Conservation (phyloP, 495 filamentous ascomycete species). For the Podospora bellae-mahoneyi region DNA sequence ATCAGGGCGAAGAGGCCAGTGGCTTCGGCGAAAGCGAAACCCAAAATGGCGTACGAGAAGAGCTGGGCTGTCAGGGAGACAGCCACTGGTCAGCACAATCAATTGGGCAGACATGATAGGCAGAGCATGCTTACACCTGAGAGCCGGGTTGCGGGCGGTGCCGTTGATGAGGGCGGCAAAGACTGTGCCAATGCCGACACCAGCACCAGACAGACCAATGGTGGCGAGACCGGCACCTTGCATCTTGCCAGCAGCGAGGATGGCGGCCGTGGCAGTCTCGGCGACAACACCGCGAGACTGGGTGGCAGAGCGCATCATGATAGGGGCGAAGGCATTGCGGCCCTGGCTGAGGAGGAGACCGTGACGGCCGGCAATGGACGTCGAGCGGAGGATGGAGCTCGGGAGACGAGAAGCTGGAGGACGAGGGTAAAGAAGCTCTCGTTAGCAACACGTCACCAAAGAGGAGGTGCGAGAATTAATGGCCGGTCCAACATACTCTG, state of each 20-base stretch:
- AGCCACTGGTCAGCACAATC: conserved; percentile 7
- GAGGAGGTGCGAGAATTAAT: conserved; percentile 10
- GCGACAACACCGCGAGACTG: conserved; percentile 33
- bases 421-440: conserved; percentile 6
- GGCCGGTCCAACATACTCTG: conserved; percentile 23
- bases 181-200: conserved; percentile 41
- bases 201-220: conserved; percentile 41
- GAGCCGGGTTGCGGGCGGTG: conserved; percentile 40
- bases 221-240: conserved; percentile 41
- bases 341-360: conserved; percentile 26
- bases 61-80: conserved; percentile 27
- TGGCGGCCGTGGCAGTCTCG: conserved; percentile 37
- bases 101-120: conserved; percentile 3
- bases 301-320: conserved; percentile 27
- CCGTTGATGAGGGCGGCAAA: conserved; percentile 40
- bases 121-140: conserved; percentile 29
- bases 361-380: conserved; percentile 20
- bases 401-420: conserved; percentile 26
- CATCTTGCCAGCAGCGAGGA: conserved; percentile 37
- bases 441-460: conserved; percentile 13
- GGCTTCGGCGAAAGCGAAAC: conserved; percentile 41
- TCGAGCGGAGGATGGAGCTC: conserved; percentile 27
- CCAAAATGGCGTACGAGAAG: conserved; percentile 41
- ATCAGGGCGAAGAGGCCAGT: conserved; percentile 44
- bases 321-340: conserved; percentile 22